These are phyloP conservation scores for Coniochaeta prunicola DNA, from an alignment of 2,329 filamentous ascomycete species.

Conservation along the genomic window DNA sequence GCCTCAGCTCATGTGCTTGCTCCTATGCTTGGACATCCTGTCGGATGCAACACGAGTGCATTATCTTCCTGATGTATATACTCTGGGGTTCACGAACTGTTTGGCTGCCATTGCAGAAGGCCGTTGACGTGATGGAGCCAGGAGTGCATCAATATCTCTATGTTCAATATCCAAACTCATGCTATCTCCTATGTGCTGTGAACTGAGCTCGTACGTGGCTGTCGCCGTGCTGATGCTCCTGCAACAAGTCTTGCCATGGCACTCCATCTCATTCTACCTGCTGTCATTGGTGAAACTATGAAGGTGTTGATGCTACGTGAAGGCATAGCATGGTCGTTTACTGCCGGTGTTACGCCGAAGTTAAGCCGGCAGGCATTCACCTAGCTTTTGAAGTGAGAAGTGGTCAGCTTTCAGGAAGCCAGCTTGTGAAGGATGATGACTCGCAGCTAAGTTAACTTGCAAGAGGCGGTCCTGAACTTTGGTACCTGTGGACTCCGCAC, in stretches of 20 bases:
- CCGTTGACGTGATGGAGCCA: neutral
- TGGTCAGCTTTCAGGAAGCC: neutral
- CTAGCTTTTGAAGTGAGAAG: neutral
- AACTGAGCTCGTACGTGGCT: neutral
- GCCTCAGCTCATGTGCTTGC: neutral
- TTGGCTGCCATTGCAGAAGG: neutral
- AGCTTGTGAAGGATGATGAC: neutral
- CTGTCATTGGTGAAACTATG: neutral
- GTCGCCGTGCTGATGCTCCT: neutral
- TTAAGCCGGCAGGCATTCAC: neutral
- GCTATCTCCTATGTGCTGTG: neutral
- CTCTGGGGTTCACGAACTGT: neutral
- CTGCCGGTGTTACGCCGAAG: neutral
- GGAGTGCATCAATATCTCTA: neutral
- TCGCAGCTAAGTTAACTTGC: neutral
- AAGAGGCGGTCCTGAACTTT: neutral
- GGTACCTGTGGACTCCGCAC: neutral
- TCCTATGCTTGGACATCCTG: neutral
- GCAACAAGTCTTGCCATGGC: neutral
- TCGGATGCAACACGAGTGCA: neutral
- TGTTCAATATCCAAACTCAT: neutral
- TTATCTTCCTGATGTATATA: neutral
- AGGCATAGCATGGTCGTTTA: neutral
- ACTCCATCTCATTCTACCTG: neutral
- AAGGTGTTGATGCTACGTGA: neutral